Percentiles rank a stretch among this genome's conserved stretches.
Evolutionary conservation across 176 grass and related monocot species (phyloP).

Genomic region (Raddia distichophylla): DNA sequence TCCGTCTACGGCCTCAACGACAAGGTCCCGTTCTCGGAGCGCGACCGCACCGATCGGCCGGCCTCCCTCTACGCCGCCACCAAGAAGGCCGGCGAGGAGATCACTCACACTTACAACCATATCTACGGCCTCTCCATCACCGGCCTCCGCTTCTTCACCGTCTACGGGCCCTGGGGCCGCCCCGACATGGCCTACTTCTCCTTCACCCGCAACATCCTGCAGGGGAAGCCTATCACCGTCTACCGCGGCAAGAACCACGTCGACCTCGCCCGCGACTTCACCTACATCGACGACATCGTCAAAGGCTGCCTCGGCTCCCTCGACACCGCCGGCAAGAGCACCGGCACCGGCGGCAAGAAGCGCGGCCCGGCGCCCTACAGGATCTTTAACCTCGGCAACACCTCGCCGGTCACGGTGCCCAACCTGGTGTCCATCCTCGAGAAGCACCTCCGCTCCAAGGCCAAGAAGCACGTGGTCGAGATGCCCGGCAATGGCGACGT

Average conservation of each 20-base stretch:
- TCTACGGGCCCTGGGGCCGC: conserved; percentile 80
- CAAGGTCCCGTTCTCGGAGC: conserved; percentile 82
- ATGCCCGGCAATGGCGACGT: conserved; percentile 96
- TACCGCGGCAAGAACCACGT: conserved; percentile 70
- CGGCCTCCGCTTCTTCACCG: conserved; percentile 86
- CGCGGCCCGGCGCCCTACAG: conserved; percentile 69
- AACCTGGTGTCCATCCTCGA: conserved; percentile 79
- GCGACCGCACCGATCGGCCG: conserved; percentile 71
- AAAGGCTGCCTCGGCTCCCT: conserved; percentile 75
- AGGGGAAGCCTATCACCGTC: conserved; percentile 84
- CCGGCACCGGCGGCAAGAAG: conserved; percentile 82
- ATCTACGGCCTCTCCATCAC: conserved; percentile 92
- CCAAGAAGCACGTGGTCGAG: conserved; percentile 73
- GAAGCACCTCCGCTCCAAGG: conserved; percentile 75
- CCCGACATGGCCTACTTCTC: conserved; percentile 98
- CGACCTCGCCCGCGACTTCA: conserved; percentile 82
- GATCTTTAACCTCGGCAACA: conserved; percentile 95
- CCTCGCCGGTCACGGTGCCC: conserved; percentile 82
- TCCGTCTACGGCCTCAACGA: conserved; percentile 97
- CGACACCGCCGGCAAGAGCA: conserved; percentile 77
- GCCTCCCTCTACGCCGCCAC: conserved; percentile 91
- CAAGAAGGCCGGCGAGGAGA: conserved; percentile 98
- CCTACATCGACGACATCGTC: conserved; percentile 96
- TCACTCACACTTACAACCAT: conserved; percentile 93
- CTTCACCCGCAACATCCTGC: conserved; percentile 87